Evolutionary conservation across 352 stramenopile genomes (phyloP).

Genomic region (Phytopythium aichiense): DNA sequence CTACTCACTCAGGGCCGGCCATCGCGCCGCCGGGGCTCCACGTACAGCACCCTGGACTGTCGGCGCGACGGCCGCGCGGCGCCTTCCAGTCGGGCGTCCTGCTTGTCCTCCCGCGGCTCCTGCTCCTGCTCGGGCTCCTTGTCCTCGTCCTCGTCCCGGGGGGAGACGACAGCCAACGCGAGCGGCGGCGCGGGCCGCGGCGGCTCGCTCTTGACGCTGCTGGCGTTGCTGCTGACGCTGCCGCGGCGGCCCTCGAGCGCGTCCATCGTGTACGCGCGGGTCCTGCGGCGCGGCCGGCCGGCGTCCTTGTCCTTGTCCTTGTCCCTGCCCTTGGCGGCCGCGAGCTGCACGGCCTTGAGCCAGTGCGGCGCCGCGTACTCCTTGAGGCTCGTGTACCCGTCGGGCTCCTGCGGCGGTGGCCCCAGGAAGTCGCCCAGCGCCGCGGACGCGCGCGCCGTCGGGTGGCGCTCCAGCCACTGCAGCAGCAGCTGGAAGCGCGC

Average conservation of each 20-base stretch:
- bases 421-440: slow-evolving; percentile 56
- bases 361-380: slow-evolving; percentile 66
- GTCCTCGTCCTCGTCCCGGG: not conserved
- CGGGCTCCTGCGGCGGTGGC: slow-evolving; percentile 44
- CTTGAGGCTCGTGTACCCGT: slow-evolving; percentile 73
- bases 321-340: slow-evolving; percentile 25
- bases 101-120: not conserved
- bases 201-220: slow-evolving; percentile 8
- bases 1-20: not conserved
- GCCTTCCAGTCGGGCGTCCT: not conserved
- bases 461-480: slow-evolving; percentile 56
- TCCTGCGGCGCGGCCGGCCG: not conserved
- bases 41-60: not conserved
- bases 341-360: slow-evolving; percentile 53
- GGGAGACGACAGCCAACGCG: not conserved
- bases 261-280: slow-evolving; percentile 19
- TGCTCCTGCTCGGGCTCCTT: not conserved
- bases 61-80: not conserved
- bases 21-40: not conserved
- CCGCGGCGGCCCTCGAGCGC: slow-evolving; percentile 2
- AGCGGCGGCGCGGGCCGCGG: not conserved
- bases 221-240: not conserved
- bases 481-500: slow-evolving; percentile 49
- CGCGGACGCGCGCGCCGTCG: slow-evolving; percentile 23
- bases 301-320: slow-evolving; percentile 19